Conservation (phyloP, 1,284 basidiomycete genomes). For the Apiotrichum veenhuisii region DNA sequence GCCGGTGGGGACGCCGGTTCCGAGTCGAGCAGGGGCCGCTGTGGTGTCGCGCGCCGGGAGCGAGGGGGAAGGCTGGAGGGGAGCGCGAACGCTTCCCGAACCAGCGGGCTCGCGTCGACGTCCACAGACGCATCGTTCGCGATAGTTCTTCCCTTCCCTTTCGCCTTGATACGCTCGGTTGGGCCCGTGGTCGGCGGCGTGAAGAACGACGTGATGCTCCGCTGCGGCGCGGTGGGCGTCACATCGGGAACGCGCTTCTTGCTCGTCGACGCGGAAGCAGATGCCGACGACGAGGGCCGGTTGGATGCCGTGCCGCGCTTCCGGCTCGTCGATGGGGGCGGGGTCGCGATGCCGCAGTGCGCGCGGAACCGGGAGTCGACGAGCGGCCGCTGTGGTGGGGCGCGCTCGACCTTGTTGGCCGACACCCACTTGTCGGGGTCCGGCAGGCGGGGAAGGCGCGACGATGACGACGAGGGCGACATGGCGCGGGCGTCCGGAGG, state of each 20-base stretch:
- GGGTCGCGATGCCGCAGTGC: slow-evolving; percentile 27
- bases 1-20: slow-evolving; percentile 5
- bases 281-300: neutral
- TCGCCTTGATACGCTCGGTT: neutral
- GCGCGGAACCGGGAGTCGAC: slow-evolving; percentile 11
- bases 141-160: neutral
- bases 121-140: too few species aligned
- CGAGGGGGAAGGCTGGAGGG: neutral
- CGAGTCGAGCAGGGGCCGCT: neutral
- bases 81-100: neutral
- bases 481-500: neutral
- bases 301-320: neutral
- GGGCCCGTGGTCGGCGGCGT: slow-evolving; percentile 13
- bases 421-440: slow-evolving; percentile 38
- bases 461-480: slow-evolving; percentile 20
- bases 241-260: neutral
- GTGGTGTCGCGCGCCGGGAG: neutral
- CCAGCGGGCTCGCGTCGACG: neutral
- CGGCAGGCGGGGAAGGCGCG: slow-evolving; percentile 18
- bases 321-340: slow-evolving; percentile 15
- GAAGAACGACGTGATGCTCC: slow-evolving; percentile 8
- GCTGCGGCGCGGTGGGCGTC: slow-evolving; percentile 4
- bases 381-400: slow-evolving; percentile 11
- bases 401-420: slow-evolving; percentile 6
- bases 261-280: neutral